Conservation (phyloP, 306 rosid genomes). For the Prunus mume region DNA sequence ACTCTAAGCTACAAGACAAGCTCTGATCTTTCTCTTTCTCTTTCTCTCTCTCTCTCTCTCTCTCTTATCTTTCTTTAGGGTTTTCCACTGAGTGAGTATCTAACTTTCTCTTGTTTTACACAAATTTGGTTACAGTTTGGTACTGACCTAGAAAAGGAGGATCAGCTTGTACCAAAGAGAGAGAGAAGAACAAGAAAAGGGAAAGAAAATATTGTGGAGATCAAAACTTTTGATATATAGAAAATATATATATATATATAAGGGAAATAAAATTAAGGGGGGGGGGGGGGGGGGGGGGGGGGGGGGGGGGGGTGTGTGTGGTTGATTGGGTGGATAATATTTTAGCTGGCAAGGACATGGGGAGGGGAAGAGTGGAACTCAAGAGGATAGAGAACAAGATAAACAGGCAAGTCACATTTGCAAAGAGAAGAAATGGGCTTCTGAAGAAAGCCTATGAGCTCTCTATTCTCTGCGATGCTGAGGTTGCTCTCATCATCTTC, state of each 20-base stretch:
- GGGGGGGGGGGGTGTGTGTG: background rate
- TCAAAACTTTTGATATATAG: slow-evolving; percentile 8
- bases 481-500: slow-evolving; percentile 91
- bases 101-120: slow-evolving; percentile 49
- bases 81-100: slow-evolving; percentile 34
- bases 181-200: slow-evolving; percentile 24
- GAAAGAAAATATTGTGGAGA: slow-evolving; percentile 20
- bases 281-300: background rate
- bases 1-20: slow-evolving; percentile 21
- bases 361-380: slow-evolving; percentile 93
- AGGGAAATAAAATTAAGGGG: slow-evolving; percentile 1
- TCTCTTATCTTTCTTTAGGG: slow-evolving; percentile 35
- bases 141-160: slow-evolving; percentile 56
- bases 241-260: background rate
- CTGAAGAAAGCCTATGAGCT: slow-evolving; percentile 94
- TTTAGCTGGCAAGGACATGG: slow-evolving; percentile 41
- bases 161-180: slow-evolving; percentile 35
- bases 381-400: slow-evolving; percentile 97
- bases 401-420: slow-evolving; percentile 94
- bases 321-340: slow-evolving; percentile 1
- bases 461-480: slow-evolving; percentile 88
- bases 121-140: slow-evolving; percentile 51
- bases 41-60: slow-evolving; percentile 24
- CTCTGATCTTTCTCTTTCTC: slow-evolving; percentile 13
- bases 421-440: slow-evolving; percentile 89